phyloP scores from a whole-genome alignment of 176 grass and related monocot species.

The Coix lacrymajobi region DNA sequence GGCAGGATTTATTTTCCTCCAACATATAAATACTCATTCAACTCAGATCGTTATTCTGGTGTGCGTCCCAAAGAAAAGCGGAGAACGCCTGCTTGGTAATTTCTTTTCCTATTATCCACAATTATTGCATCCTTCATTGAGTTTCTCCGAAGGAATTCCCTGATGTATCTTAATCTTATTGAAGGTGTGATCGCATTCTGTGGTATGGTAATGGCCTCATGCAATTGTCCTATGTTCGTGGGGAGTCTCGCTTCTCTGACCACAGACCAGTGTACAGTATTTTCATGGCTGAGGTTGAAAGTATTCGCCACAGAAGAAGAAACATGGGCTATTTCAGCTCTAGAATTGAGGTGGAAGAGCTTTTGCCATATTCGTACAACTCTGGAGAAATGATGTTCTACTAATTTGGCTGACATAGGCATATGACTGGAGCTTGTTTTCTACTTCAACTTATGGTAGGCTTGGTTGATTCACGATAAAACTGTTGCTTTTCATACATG shows the following conservation, averaged over 20 bases:
- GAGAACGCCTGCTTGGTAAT: conserved; percentile 91
- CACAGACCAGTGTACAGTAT: conserved; percentile 85
- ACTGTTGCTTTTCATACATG: conserved; percentile 7
- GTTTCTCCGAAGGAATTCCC: not conserved
- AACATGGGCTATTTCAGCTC: conserved; percentile 71
- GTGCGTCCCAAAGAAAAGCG: conserved; percentile 80
- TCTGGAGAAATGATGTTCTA: conserved; percentile 50
- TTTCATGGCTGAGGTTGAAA: conserved; percentile 90
- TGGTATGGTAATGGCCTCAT: conserved; percentile 77
- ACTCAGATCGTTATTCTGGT: conserved; percentile 87
- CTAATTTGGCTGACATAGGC: conserved; percentile 1
- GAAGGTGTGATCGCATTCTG: conserved; percentile 91
- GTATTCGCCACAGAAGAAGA: conserved; percentile 52
- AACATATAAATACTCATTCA: conserved; percentile 97
- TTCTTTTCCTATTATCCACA: conserved; percentile 2
- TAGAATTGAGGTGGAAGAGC: conserved; percentile 88
- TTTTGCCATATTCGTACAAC: conserved; percentile 59
- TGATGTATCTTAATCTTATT: not conserved
- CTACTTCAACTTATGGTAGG: not conserved
- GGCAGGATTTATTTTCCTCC: conserved; percentile 96
- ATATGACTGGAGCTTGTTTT: not conserved
- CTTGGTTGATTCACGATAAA: not conserved
- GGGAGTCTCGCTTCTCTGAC: conserved; percentile 92
- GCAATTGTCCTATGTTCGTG: conserved; percentile 74
- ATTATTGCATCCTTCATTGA: not conserved